phyloP scores from a whole-genome alignment of 768 basidiomycete species.

The Leccinum barrowsii region DNA sequence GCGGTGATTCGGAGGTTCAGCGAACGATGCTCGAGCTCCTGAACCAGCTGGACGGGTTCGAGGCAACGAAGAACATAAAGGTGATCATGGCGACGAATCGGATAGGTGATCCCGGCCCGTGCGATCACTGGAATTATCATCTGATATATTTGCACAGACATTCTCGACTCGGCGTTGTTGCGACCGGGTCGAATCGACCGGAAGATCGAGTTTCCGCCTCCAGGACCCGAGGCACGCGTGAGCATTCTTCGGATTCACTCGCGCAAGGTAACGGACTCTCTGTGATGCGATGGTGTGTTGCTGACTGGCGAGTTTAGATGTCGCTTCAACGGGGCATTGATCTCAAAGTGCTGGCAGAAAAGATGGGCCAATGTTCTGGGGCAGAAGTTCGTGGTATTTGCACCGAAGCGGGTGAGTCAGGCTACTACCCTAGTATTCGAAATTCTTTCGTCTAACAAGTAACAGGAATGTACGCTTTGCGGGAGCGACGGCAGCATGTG shows the following conservation, averaged over 20 bases:
- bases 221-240: constrained; percentile 93
- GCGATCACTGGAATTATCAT: not conserved
- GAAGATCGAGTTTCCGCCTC: constrained; percentile 46
- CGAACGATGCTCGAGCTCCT: not conserved
- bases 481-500: constrained; percentile 94
- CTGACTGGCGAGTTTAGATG: constrained; percentile 55
- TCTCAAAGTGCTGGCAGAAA: constrained; percentile 91
- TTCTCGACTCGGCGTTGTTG: constrained; percentile 89
- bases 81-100: constrained; percentile 43
- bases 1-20: constrained; percentile 78
- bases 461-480: constrained; percentile 91
- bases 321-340: constrained; percentile 97
- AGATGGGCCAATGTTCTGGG: constrained; percentile 99
- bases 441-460: not conserved
- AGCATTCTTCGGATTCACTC: constrained; percentile 49
- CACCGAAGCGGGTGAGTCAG: constrained; percentile 77
- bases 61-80: not conserved
- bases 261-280: constrained; percentile 58
- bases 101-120: constrained; percentile 50
- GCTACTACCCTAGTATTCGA: not conserved
- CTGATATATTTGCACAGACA: constrained; percentile 50
- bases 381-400: constrained; percentile 97
- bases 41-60: not conserved
- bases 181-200: constrained; percentile 90
- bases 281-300: not conserved